These are phyloP conservation scores for Cladophialophora exuberans DNA, from an alignment of 2,329 filamentous ascomycete genomes.

Conservation along the genomic window DNA sequence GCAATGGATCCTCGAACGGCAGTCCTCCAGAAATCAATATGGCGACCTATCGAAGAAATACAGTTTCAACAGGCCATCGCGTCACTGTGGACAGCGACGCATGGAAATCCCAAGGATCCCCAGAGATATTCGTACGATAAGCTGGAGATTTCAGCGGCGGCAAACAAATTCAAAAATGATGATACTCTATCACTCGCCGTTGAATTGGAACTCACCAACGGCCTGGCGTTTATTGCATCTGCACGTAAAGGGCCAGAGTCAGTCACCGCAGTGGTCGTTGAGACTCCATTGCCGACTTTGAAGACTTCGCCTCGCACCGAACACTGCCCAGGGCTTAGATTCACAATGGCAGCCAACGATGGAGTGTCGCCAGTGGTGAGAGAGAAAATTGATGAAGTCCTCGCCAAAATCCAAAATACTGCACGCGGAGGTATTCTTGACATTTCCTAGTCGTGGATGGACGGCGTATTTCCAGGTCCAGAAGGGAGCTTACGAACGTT, in stretches of 20 bases:
- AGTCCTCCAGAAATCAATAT: not conserved
- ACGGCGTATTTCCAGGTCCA: too few relatives aligned
- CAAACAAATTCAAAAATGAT: not conserved
- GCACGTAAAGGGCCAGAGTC: not conserved
- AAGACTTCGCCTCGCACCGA: too few relatives aligned
- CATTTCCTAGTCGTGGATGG: not conserved
- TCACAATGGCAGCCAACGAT: not conserved
- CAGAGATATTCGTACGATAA: too few relatives aligned
- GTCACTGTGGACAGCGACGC: not conserved
- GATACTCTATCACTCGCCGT: not conserved
- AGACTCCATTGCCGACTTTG: not conserved
- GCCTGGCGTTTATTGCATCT: not conserved
- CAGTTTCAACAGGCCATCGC: not conserved
- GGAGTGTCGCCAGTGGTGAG: not conserved
- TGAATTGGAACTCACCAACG: not conserved
- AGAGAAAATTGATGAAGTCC: not conserved
- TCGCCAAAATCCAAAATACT: not conserved
- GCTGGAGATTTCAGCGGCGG: too few relatives aligned
- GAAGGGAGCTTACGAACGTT: too few relatives aligned
- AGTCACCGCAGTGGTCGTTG: not conserved
- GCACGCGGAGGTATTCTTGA: not conserved
- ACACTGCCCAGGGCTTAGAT: too few relatives aligned
- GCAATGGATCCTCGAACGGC: not conserved
- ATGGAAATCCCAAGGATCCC: not conserved
- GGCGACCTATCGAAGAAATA: not conserved